Conservation (phyloP, 1,284 basidiomycete species). For the Erythrobasidium hasegawianum region DNA sequence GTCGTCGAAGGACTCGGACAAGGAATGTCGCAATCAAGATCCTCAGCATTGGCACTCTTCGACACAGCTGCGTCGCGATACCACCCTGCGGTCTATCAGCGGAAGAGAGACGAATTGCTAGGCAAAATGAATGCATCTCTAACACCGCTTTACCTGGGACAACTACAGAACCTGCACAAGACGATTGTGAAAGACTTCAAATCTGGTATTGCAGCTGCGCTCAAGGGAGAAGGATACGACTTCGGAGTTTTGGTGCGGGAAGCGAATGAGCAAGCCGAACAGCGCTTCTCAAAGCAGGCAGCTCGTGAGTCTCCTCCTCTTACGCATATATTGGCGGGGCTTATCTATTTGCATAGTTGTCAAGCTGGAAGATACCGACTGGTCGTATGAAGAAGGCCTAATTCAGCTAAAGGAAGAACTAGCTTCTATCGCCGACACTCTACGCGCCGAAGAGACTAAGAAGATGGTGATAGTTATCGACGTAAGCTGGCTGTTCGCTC, state of each 20-base stretch:
- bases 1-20: constrained; percentile 78
- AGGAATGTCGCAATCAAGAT: constrained; percentile 79
- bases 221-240: constrained; percentile 77
- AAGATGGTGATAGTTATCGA: constrained; percentile 95
- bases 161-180: constrained; percentile 95
- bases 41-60: constrained; percentile 73
- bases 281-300: constrained; percentile 65
- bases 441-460: constrained; percentile 93
- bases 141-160: constrained; percentile 86
- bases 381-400: constrained; percentile 83
- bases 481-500: too few relatives aligned
- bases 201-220: constrained; percentile 66
- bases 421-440: constrained; percentile 73
- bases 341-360: constrained; percentile 56
- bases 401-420: constrained; percentile 73
- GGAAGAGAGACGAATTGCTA: constrained; percentile 82
- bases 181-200: constrained; percentile 70
- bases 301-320: constrained; percentile 46
- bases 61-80: constrained; percentile 93
- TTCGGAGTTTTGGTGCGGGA: constrained; percentile 76
- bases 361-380: constrained; percentile 59
- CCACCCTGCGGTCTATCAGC: constrained; percentile 85
- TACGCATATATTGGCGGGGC: constrained; percentile 44
- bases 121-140: constrained; percentile 74
- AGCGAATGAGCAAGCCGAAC: constrained; percentile 62